These are phyloP conservation scores for Macaranga tanarius DNA, from an alignment of 441 rosid species.

Conservation along the genomic window DNA sequence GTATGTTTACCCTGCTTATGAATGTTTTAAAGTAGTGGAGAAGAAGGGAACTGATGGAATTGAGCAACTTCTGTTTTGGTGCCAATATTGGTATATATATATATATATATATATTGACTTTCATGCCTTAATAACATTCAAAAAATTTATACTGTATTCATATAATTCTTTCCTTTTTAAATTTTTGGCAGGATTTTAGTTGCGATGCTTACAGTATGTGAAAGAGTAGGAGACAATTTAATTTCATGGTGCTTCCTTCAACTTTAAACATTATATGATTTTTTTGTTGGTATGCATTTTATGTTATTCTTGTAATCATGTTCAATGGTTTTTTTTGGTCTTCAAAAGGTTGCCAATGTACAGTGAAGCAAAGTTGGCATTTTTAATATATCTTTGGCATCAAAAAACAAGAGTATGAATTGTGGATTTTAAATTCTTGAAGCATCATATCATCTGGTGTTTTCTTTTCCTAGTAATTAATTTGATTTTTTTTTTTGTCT, in stretches of 20 bases:
- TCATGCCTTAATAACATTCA: too few species aligned
- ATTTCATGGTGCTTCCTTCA: conserved; percentile 36
- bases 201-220: conserved; percentile 38
- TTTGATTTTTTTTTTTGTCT: background rate
- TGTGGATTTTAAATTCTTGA: background rate
- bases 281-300: background rate
- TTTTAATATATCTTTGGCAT: conserved; percentile 64
- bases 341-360: conserved; percentile 64
- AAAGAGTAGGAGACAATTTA: conserved; percentile 40
- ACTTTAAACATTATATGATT: too few species aligned
- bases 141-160: background rate
- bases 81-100: conserved; percentile 46
- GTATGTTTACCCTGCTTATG: conserved; percentile 48
- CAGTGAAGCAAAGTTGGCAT: conserved; percentile 61
- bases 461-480: background rate
- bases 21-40: conserved; percentile 49
- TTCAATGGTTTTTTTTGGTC: background rate
- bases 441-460: background rate
- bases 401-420: conserved; percentile 51
- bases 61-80: conserved; percentile 44
- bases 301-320: background rate
- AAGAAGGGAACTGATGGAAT: conserved; percentile 24
- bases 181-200: conserved; percentile 42
- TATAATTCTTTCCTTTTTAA: background rate
- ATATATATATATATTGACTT: too few species aligned